Base-by-base conservation (phyloP, 2,329 filamentous ascomycete genomes). In the Trichoderma asperellum region DNA sequence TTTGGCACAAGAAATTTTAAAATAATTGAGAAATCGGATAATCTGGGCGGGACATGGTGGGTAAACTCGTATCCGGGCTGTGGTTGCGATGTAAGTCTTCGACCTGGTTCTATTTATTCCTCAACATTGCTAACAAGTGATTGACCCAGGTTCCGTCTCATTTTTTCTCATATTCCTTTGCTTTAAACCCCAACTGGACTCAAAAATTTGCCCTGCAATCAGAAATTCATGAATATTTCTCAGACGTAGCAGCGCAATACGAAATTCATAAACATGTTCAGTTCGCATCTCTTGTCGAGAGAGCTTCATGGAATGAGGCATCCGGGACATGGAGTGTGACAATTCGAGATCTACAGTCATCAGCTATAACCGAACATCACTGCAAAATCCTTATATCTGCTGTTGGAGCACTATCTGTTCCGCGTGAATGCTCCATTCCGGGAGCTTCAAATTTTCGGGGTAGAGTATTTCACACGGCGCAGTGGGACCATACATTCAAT, bases 91-190 rank as follows among this genome's bases (percentile, higher is more conserved):
- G 73, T 74, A 43, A 69, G 74, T 70, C 1, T 53, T 27, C 10
- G 10, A 7, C 1, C 2, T 1, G 21, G 5, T 29, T 8, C 11
- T 18, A 21, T 11, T 18, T 8, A 32, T 29, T 14, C n/a, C 4
- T 32, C 27, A 6, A 12, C 4, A 5, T 8, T 18, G 2, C 43
- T 60, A 29, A 67, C 24, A 5, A 10, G 11, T 27, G 12, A 18
- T 11, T 12, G 5, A 37, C 58, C 12, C 14, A 76, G 74, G 75
- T 76, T 0, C 70, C 73, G 1, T 74, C 73, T 2, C 75, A 77
- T 37, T 76, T 76, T 62, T 77, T 73, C 14, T 76, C 75, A 0
- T 77, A 76, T 29, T 76, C 75, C 0, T 77, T 77, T 34, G 74
- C 71, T 1, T 47, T 74, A 2, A 77, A 77, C 5, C 75, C 76